Conservation (phyloP, 345 rosid genomes). For the Alliaria petiolata region DNA sequence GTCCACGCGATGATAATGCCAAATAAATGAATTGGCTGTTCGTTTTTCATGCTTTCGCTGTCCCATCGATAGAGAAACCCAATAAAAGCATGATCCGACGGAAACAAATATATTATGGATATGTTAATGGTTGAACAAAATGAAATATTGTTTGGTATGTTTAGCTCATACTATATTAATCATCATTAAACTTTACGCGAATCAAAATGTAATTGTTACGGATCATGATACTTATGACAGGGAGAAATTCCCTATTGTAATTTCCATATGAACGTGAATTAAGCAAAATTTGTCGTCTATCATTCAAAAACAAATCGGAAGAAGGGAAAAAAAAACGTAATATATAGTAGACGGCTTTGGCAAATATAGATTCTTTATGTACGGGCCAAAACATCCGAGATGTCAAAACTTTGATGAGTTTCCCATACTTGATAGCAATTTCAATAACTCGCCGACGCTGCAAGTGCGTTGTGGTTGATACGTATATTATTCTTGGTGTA, state of each 20-base stretch:
- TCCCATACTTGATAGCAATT: too few species aligned
- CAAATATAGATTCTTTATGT: too few species aligned
- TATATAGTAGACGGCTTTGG: too few species aligned
- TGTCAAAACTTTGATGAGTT: too few species aligned
- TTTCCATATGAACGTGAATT: not conserved
- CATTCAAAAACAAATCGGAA: not conserved
- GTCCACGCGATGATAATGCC: not conserved
- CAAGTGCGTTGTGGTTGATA: too few species aligned
- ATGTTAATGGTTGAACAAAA: not conserved
- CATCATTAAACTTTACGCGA: not conserved
- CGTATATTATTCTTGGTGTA: too few species aligned
- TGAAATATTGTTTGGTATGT: not conserved
- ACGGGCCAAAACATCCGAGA: too few species aligned
- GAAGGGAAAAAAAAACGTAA: too few species aligned
- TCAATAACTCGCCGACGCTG: too few species aligned
- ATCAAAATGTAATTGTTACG: not conserved
- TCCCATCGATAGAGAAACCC: not conserved
- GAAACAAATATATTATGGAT: not conserved
- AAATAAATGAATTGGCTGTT: not conserved
- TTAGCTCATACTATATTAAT: not conserved
- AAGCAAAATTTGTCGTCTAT: not conserved
- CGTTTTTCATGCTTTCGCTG: not conserved
- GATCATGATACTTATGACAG: not conserved
- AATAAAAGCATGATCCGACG: not conserved
- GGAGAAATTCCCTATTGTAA: not conserved